These are phyloP conservation scores for Pseudocercospora musae DNA, from an alignment of 2,329 filamentous ascomycete genomes.

Conservation along the genomic window DNA sequence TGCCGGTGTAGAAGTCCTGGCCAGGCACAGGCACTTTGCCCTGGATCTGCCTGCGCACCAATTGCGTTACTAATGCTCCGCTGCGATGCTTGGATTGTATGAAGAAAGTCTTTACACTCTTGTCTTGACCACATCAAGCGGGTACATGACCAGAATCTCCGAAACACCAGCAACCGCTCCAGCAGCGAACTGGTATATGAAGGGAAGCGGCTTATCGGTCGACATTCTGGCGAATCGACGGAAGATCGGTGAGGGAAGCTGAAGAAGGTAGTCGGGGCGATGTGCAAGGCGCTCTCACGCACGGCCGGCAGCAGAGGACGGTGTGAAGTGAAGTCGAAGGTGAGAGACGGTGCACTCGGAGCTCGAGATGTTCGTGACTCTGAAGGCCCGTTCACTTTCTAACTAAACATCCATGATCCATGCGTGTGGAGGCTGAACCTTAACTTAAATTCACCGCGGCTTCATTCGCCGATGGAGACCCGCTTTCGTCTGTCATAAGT, in stretches of 20 bases:
- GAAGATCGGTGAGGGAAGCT: background rate
- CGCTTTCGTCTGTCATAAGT: no score
- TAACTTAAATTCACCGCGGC: background rate
- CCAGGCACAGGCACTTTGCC: conserved; percentile 60
- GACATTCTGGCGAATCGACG: conserved; percentile 39
- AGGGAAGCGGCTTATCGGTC: conserved; percentile 73
- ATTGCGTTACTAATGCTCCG: conserved; percentile 12
- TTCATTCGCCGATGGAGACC: background rate
- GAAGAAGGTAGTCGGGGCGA: background rate
- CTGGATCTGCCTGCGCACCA: conserved; percentile 47
- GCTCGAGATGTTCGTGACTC: background rate
- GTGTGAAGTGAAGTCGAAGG: background rate
- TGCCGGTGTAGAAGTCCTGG: conserved; percentile 88
- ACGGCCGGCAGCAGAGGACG: background rate
- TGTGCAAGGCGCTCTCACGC: background rate
- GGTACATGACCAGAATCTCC: conserved; percentile 76
- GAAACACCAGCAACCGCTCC: conserved; percentile 97
- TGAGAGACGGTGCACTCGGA: background rate
- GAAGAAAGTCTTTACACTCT: conserved; percentile 67
- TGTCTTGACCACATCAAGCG: conserved; percentile 97
- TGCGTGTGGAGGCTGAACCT: background rate
- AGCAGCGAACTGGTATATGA: conserved; percentile 91
- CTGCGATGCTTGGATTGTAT: background rate
- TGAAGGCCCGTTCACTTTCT: background rate
- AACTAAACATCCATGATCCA: no score